Percentiles rank a stretch among this genome's conserved stretches.
Evolutionary conservation across 1,284 basidiomycete genomes (phyloP).

Genomic region (Boletellus deceptivus): DNA sequence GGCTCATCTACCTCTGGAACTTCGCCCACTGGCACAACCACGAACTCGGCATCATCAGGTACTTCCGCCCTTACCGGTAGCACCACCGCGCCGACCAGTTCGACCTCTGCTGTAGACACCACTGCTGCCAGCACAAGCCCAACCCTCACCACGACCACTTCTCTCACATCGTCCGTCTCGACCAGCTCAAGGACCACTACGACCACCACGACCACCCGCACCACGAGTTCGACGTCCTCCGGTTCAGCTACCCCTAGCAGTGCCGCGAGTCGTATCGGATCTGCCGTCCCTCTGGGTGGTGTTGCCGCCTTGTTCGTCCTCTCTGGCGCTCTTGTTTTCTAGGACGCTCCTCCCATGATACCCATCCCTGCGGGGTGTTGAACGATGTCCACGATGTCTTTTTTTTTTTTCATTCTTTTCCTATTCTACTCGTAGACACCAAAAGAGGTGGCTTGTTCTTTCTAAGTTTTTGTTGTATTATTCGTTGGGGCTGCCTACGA

Average conservation of each 20-base stretch:
- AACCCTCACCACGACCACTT: neutral
- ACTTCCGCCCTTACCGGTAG: slow-evolving; percentile 8
- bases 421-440: slow-evolving; percentile 6
- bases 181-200: neutral
- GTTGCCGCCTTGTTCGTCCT: slow-evolving; percentile 22
- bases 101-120: slow-evolving; percentile 4
- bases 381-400: slow-evolving; percentile 9
- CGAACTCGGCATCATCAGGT: slow-evolving; percentile 10
- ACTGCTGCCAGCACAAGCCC: neutral
- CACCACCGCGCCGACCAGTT: slow-evolving; percentile 11
- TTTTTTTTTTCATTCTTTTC: neutral
- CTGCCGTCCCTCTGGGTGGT: slow-evolving; percentile 21
- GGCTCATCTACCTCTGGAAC: slow-evolving; percentile 14
- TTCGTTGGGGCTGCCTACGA: slow-evolving; percentile 5
- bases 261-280: slow-evolving; percentile 24
- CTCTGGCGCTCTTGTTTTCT: slow-evolving; percentile 24
- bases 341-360: slow-evolving; percentile 1
- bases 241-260: slow-evolving; percentile 14
- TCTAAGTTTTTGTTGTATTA: slow-evolving; percentile 21
- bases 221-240: slow-evolving; percentile 1
- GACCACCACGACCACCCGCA: neutral
- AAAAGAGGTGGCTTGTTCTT: slow-evolving; percentile 1
- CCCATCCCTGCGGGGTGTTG: slow-evolving; percentile 3
- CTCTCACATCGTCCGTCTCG: neutral
- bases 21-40: slow-evolving; percentile 2